These are phyloP conservation scores for Saturnispora serradocipensis DNA, from an alignment of 805 yeast species.

Conservation along the genomic window DNA sequence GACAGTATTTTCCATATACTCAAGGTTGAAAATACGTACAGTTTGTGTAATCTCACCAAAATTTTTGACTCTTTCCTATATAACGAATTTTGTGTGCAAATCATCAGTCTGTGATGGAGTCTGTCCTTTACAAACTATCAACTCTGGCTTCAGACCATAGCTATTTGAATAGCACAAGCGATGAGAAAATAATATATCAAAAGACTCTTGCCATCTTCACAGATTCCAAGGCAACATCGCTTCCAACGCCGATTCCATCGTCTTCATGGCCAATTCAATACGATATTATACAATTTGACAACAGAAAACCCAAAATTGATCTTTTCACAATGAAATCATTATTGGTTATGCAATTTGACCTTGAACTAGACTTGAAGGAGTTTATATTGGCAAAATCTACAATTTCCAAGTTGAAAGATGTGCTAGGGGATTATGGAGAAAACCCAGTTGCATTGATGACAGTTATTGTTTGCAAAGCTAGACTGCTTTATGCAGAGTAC, in stretches of 20 bases:
- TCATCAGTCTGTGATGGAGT: not conserved
- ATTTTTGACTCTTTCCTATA: not conserved
- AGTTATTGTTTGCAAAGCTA: conserved; percentile 5
- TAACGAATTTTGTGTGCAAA: no score
- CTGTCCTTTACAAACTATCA: not conserved
- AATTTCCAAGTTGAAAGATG: conserved; percentile 11
- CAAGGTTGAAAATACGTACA: no score
- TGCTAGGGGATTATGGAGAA: conserved; percentile 5
- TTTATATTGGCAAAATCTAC: conserved; percentile 9
- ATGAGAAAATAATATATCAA: not conserved
- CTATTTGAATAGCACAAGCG: not conserved
- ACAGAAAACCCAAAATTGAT: not conserved
- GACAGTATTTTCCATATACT: no score
- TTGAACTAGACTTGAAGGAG: conserved; percentile 11
- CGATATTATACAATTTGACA: not conserved
- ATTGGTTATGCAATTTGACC: conserved; percentile 9
- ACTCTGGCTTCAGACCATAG: conserved; percentile 3
- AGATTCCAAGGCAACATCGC: not conserved
- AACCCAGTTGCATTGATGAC: conserved; percentile 7
- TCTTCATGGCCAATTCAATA: not conserved
- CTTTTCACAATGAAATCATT: conserved; percentile 1
- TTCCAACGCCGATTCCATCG: not conserved
- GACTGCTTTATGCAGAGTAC: not conserved
- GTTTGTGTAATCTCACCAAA: not conserved
- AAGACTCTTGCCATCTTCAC: conserved; percentile 1